Percentiles rank a stretch among this genome's conserved stretches.
Evolutionary conservation across 2,329 filamentous ascomycete genomes (phyloP).

Genomic region (Sclerotinia minor): DNA sequence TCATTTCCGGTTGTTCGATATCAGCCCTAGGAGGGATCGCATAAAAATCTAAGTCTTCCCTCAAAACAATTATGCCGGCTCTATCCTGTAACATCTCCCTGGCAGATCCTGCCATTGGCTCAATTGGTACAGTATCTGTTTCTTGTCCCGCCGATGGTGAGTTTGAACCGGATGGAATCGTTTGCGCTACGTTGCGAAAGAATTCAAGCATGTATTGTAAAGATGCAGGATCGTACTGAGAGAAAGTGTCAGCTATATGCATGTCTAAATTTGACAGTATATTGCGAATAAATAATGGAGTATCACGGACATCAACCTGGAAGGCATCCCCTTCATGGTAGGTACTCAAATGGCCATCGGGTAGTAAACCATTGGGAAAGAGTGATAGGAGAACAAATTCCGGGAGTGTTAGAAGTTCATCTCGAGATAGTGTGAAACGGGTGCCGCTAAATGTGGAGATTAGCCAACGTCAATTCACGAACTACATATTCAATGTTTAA

Average conservation of each 20-base stretch:
- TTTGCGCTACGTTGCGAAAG: slow-evolving; percentile 92
- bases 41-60: slow-evolving; percentile 97
- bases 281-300: slow-evolving; percentile 38
- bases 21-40: slow-evolving; percentile 84
- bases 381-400: slow-evolving; percentile 98
- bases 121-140: slow-evolving; percentile 65
- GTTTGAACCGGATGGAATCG: slow-evolving; percentile 74
- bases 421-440: slow-evolving; percentile 88
- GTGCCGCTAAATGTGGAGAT: slow-evolving; percentile 65
- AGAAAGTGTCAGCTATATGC: slow-evolving; percentile 46
- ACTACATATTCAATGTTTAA: slow-evolving; percentile 10
- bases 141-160: slow-evolving; percentile 67
- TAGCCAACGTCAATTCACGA: slow-evolving; percentile 35
- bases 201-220: slow-evolving; percentile 99
- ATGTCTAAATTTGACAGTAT: slow-evolving; percentile 45
- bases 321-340: slow-evolving; percentile 93
- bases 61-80: slow-evolving; percentile 93
- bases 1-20: slow-evolving; percentile 87
- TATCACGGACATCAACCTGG: slow-evolving; percentile 85
- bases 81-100: slow-evolving; percentile 80
- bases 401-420: slow-evolving; percentile 91
- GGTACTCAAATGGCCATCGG: slow-evolving; percentile 91
- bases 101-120: slow-evolving; percentile 68
- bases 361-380: slow-evolving; percentile 96
- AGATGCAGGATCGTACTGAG: slow-evolving; percentile 91